Percentiles rank a stretch among this genome's conserved stretches.
These are phyloP conservation scores for Kalaharituber pfeilii DNA, from an alignment of 2,329 filamentous ascomycete species.

Conservation along the genomic window DNA sequence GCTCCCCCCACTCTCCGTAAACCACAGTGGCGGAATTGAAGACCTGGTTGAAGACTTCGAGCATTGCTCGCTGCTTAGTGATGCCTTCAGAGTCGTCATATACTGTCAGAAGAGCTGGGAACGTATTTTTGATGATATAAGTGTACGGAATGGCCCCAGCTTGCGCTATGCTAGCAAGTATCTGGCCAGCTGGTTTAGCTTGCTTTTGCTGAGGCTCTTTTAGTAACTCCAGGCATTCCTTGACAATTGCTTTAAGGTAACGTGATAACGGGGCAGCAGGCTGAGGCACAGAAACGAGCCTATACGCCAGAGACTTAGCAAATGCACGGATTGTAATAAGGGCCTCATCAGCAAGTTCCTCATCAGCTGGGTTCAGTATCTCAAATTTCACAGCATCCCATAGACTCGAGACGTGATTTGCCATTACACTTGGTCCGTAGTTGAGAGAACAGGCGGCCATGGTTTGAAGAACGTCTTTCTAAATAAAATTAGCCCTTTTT, in stretches of 20 bases:
- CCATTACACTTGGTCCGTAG: slow-evolving; percentile 42
- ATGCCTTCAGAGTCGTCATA: slow-evolving; percentile 45
- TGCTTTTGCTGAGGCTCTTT: slow-evolving; percentile 53
- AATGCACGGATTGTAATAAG: slow-evolving; percentile 39
- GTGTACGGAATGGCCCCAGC: slow-evolving; percentile 39
- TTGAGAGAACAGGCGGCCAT: slow-evolving; percentile 41
- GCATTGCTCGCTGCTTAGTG: slow-evolving; percentile 42
- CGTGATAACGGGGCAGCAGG: slow-evolving; percentile 32
- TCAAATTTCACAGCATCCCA: slow-evolving; percentile 56
- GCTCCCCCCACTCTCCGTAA: slow-evolving; percentile 37
- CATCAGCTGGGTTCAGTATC: slow-evolving; percentile 45
- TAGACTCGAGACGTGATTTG: slow-evolving; percentile 45
- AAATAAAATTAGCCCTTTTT: background rate
- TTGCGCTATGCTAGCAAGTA: slow-evolving; percentile 39
- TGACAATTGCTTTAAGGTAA: slow-evolving; percentile 44
- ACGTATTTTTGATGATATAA: slow-evolving; percentile 37
- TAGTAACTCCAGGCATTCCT: slow-evolving; percentile 50
- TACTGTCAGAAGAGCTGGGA: slow-evolving; percentile 41
- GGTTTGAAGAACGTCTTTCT: slow-evolving; percentile 48
- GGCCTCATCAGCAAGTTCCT: slow-evolving; percentile 44
- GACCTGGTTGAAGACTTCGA: slow-evolving; percentile 43
- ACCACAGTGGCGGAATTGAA: slow-evolving; percentile 40
- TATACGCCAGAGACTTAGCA: slow-evolving; percentile 36
- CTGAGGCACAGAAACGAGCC: slow-evolving; percentile 25
- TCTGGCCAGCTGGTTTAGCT: slow-evolving; percentile 45